A percentile compares a stretch with the other conserved stretches of the same genome.
Conservation (phyloP, 1,284 basidiomycete species). For the Caloboletus firmus region DNA sequence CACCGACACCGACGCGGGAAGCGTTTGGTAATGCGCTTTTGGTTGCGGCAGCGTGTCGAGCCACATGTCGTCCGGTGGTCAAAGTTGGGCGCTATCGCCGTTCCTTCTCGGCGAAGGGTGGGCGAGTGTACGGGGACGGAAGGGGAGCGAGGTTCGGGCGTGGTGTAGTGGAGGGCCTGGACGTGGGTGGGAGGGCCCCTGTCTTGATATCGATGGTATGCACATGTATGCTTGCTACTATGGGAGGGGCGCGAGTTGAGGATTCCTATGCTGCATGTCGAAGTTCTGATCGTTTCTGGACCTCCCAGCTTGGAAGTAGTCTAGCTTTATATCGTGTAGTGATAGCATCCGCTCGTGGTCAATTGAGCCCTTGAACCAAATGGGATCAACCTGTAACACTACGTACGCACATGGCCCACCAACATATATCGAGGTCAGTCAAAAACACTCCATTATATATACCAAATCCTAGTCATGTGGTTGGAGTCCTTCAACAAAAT, state of each 20-base stretch:
- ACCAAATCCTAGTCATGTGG: background rate
- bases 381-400: background rate
- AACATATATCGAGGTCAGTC: background rate
- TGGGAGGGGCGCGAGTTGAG: background rate
- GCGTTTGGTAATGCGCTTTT: slow-evolving; percentile 11
- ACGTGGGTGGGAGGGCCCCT: background rate
- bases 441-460: background rate
- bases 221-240: background rate
- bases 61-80: slow-evolving; percentile 9
- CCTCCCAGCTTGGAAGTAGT: background rate
- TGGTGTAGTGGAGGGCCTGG: background rate
- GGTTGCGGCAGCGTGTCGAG: slow-evolving; percentile 8
- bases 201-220: background rate
- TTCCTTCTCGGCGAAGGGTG: background rate
- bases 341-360: too few relatives aligned
- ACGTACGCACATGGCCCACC: background rate
- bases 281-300: background rate
- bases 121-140: background rate
- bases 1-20: slow-evolving; percentile 3
- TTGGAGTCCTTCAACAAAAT: background rate
- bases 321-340: background rate
- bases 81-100: background rate
- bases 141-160: background rate
- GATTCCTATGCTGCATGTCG: background rate
- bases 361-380: background rate